Conservation (phyloP, 352 stramenopile species). For the Globisporangium orthogonon region DNA sequence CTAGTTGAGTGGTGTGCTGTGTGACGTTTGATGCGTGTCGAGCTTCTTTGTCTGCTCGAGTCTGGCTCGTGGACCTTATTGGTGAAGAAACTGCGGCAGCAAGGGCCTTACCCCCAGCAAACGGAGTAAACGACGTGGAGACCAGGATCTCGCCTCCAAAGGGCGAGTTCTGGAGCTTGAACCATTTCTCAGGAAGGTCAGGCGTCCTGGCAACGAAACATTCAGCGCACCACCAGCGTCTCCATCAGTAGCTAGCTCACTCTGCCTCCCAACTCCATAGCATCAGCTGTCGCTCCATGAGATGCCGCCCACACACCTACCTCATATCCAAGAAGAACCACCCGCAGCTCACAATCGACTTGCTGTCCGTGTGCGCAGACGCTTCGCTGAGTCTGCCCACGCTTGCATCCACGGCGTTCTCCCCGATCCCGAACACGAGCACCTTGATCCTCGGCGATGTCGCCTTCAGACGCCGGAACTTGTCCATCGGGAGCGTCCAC, state of each 20-base stretch:
- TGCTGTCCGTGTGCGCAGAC: slow-evolving; percentile 19
- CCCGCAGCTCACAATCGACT: slow-evolving; percentile 52
- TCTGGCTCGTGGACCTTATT: not conserved
- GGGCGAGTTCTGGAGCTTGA: slow-evolving; percentile 66
- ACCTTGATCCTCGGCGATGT: slow-evolving; percentile 61
- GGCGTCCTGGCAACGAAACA: slow-evolving; percentile 33
- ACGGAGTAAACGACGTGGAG: slow-evolving; percentile 15
- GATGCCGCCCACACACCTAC: slow-evolving; percentile 12
- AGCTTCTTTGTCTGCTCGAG: not conserved
- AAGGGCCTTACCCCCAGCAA: not conserved
- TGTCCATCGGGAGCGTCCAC: slow-evolving; percentile 56
- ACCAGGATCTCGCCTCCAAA: slow-evolving; percentile 70
- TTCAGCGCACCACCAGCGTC: not conserved
- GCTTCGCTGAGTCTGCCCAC: slow-evolving; percentile 6
- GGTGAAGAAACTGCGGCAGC: not conserved
- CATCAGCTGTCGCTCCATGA: not conserved
- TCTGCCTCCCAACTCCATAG: not conserved
- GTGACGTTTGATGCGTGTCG: not conserved
- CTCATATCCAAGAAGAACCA: slow-evolving; percentile 83
- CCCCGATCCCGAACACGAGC: slow-evolving; percentile 58
- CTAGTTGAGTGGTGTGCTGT: not conserved
- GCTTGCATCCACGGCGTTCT: slow-evolving; percentile 12
- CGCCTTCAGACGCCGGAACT: slow-evolving; percentile 59
- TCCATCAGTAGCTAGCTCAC: not conserved
- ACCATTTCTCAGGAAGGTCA: slow-evolving; percentile 56